A percentile compares a stretch with the other conserved stretches of the same genome.
These are phyloP conservation scores for Psilocybe cyanescens DNA, from an alignment of 768 basidiomycete species.

Conservation along the genomic window DNA sequence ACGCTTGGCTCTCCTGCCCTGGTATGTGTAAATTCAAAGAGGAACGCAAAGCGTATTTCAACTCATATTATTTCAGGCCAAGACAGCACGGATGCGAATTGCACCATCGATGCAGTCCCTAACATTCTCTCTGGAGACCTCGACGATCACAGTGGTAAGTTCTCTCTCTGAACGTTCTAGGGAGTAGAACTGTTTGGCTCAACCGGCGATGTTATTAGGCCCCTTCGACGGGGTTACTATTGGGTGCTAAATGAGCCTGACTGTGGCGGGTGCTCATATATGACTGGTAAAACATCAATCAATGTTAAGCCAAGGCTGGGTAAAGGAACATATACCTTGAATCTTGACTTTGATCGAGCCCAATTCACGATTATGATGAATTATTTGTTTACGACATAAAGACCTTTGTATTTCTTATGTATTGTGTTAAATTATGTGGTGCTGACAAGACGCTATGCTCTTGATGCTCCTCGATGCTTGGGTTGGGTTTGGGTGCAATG, in stretches of 20 bases:
- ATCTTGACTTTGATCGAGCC: not conserved
- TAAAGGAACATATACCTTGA: too few relatives aligned
- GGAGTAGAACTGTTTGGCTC: too few relatives aligned
- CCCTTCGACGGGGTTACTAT: constrained; percentile 20
- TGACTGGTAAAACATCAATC: not conserved
- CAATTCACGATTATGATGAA: not conserved
- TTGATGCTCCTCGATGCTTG: too few relatives aligned
- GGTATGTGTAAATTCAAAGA: constrained; percentile 20
- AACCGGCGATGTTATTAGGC: constrained; percentile 1
- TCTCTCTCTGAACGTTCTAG: not conserved
- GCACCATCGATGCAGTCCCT: constrained; percentile 56
- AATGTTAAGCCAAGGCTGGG: not conserved
- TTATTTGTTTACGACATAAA: not conserved
- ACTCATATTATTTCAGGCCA: constrained; percentile 20
- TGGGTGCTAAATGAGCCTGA: constrained; percentile 10
- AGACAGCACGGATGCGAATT: constrained; percentile 56
- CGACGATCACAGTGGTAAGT: constrained; percentile 44
- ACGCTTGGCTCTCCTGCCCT: constrained; percentile 31
- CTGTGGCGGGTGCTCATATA: not conserved
- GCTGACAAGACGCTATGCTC: too few relatives aligned
- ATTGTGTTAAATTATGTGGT: not conserved
- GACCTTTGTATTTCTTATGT: not conserved
- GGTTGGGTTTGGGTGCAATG: too few relatives aligned
- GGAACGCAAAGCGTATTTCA: not conserved
- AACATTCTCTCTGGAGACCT: constrained; percentile 53